These are phyloP conservation scores for Colletotrichum caudatum DNA, from an alignment of 2,329 filamentous ascomycete genomes.

Conservation along the genomic window DNA sequence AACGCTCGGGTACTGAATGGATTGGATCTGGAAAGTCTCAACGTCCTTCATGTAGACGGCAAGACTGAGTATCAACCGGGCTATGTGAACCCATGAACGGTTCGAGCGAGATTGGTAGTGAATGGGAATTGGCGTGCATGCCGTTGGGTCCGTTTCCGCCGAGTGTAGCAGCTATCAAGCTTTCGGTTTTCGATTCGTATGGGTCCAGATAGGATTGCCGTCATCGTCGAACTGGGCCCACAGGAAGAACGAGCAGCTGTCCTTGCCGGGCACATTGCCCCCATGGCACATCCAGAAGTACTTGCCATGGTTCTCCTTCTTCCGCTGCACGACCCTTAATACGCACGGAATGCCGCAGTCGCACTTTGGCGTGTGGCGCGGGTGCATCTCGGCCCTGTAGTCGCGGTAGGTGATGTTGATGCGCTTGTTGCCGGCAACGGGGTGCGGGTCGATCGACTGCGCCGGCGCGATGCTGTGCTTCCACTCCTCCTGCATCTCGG, in stretches of 20 bases:
- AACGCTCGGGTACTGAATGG: slow-evolving; percentile 56
- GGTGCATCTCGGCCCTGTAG: slow-evolving; percentile 83
- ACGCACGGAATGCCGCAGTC: slow-evolving; percentile 76
- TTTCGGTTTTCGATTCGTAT: slow-evolving; percentile 8
- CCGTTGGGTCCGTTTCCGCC: not conserved
- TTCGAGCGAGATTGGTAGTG: not conserved
- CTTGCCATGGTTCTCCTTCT: slow-evolving; percentile 78
- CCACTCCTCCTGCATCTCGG: slow-evolving; percentile 98
- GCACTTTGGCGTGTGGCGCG: slow-evolving; percentile 82
- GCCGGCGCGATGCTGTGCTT: slow-evolving; percentile 88
- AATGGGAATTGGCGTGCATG: not conserved
- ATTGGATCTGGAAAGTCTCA: slow-evolving; percentile 51
- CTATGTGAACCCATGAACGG: slow-evolving; percentile 57
- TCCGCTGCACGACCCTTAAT: slow-evolving; percentile 83
- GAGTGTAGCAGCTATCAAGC: slow-evolving; percentile 7
- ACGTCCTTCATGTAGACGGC: slow-evolving; percentile 46
- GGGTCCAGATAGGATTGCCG: slow-evolving; percentile 77
- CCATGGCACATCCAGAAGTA: slow-evolving; percentile 97
- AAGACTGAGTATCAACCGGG: slow-evolving; percentile 46
- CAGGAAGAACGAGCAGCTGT: slow-evolving; percentile 81
- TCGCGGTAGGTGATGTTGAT: slow-evolving; percentile 96
- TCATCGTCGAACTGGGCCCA: slow-evolving; percentile 92
- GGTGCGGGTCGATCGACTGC: slow-evolving; percentile 84
- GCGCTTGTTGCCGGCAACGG: slow-evolving; percentile 80
- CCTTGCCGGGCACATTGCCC: slow-evolving; percentile 75